Base-by-base conservation (phyloP, 2,329 filamentous ascomycete genomes). In the Dactylonectria estremocensis region DNA sequence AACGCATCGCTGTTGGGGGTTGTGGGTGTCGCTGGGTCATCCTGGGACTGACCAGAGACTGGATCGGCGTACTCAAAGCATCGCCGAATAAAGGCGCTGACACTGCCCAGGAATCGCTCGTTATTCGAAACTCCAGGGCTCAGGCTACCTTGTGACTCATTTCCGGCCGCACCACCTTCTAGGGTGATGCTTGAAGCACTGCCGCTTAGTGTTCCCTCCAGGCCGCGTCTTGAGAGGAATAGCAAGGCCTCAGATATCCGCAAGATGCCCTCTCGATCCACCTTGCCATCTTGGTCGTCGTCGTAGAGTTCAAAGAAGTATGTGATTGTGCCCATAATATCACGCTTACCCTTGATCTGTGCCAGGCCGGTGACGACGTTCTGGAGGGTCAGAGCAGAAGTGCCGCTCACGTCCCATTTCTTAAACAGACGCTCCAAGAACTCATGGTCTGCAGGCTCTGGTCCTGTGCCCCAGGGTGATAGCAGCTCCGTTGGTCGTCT, bases 271-370 rank as follows among this genome's bases (percentile, higher is more conserved):
- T 99, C 96, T 11, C 96, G 90, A 77, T 98, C 96, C 5, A 99
- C 95, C 74, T 90, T 94, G 28, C 96, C 96, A 78, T 97, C 95
- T 1, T 91, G 89, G 75, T 95, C 92, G 72, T 99, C 95, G 78
- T 99, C 96, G 79, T 98, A 98, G 0, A 99, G 89, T 76, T 98
- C 94, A 75, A 99, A 99, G 80, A 99, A 98, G 82, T 98, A 98
- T 67, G 91, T 96, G 77, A 99, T 98, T 66, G 93, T 96, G 33
- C 94, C 94, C 95, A 99, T 98, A 72, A 99, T 98, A 80, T 99
- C 96, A 53, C 92, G 91, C 62, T 93, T 95, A 9, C 96, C 95
- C 80, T 97, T 98, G 77, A 99, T 94, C 14, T 93, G 90, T 2
- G 95, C 95, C 52, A 99, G 85, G 0, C 96, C 96, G 18, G 92